These are phyloP conservation scores for Marsdenia floribunda DNA, from an alignment of 257 asterid species.

Conservation along the genomic window DNA sequence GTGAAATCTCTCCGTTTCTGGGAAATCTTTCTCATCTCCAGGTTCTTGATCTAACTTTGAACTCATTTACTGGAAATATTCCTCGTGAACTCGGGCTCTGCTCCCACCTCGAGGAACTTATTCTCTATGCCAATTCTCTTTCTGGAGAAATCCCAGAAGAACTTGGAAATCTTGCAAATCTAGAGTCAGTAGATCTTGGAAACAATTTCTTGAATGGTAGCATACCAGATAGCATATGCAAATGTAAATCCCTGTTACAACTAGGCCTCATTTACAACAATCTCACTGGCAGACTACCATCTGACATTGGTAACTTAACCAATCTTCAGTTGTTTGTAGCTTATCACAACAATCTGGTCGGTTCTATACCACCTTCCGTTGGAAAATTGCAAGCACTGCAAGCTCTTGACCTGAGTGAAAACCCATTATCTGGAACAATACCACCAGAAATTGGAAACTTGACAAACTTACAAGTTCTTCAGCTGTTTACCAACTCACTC, in stretches of 20 bases:
- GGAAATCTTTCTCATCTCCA: constrained; percentile 69
- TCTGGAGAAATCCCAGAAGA: constrained; percentile 58
- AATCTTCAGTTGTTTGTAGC: constrained; percentile 52
- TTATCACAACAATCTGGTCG: constrained; percentile 41
- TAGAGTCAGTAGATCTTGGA: constrained; percentile 54
- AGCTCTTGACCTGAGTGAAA: constrained; percentile 49
- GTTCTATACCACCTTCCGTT: constrained; percentile 57
- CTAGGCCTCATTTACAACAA: constrained; percentile 47
- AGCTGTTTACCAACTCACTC: constrained; percentile 42
- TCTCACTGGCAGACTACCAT: constrained; percentile 61
- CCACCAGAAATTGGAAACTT: constrained; percentile 59
- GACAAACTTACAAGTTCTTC: constrained; percentile 42
- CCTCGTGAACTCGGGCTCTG: constrained; percentile 31
- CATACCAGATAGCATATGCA: constrained; percentile 54
- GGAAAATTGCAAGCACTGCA: constrained; percentile 44
- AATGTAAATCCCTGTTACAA: constrained; percentile 45
- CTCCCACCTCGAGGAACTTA: constrained; percentile 40
- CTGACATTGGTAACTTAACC: constrained; percentile 44
- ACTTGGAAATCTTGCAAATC: constrained; percentile 41
- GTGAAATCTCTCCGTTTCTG: constrained; percentile 47
- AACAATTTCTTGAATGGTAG: constrained; percentile 49
- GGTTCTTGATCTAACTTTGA: constrained; percentile 66
- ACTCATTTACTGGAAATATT: constrained; percentile 57
- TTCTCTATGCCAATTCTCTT: constrained; percentile 44
- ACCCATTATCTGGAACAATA: constrained; percentile 54